Base-by-base conservation (phyloP, 2,329 filamentous ascomycete species). In the Talaromyces sp. region DNA sequence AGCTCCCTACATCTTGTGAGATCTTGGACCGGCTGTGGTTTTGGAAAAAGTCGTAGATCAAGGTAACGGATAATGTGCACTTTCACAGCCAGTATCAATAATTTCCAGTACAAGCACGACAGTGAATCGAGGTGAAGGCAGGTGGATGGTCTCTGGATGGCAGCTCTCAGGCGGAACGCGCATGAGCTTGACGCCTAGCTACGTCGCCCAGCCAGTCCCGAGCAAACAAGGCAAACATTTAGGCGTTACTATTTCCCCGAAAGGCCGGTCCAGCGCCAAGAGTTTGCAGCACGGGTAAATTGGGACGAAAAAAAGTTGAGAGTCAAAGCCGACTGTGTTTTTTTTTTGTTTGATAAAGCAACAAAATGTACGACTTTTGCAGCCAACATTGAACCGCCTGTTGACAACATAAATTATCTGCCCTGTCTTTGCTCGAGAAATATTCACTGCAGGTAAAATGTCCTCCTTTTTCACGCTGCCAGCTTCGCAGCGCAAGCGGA, bases 381-480 rank as follows among this genome's bases (percentile, higher is more conserved):
- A 55, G 27, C 53, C 53, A 38, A 55, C 31, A 14, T 38, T 55
- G 31, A 55, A 32, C n/a, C 14, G 38, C 10, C 29, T 11, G 21
- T 41, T 35, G 48, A 29, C 48, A 26, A 29, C 48, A 29, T 29
- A 29, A 17, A 8, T 35, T 55, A 27, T 55, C 19, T 38, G 53
- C 26, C 12, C n/a, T 31, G 14, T 24, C 35, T 41, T 24, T 17
- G n/a, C 53, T 19, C 11, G 17, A 55, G 8, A 11, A 32, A 55
- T 11, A 24, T 43, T 14, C 11, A 27, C 14, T 19, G 38, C 31
- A 48, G 21, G 11, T 11, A 46, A 26, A 27, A 95, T 96, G 92
- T 96, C 93, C 70, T 96, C 92, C 43, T 99, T 97, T 78, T 99
- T 99, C 78, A 96, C 92, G 56, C 81, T 88, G 43, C 92, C 94